Base-by-base conservation (phyloP, 441 rosid species). In the Mallotus repandus region DNA sequence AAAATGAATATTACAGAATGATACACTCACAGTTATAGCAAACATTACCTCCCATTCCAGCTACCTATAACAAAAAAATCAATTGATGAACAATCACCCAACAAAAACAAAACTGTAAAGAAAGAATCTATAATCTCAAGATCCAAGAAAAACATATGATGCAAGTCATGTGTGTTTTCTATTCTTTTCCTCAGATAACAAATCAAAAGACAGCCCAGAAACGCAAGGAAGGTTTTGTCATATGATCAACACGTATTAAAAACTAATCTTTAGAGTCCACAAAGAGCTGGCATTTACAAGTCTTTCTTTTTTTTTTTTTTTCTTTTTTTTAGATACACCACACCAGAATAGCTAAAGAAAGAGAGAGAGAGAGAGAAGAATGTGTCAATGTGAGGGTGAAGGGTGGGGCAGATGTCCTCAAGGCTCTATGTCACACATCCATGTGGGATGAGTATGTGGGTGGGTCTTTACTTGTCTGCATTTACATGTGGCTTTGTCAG, bases 401-500 rank as follows among this genome's bases (percentile, higher is more conserved):
- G 70, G 79, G 79, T 76, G 85, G 82, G 84, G 79, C 81, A 73
- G 77, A 80, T 71, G 81, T 68, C 74, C 57, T 76, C 69, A 16
- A 45, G 76, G 80, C 81, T 77, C 79, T 76, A 59, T 76, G 76
- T 83, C 77, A 79, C 74, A 69, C 70, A 80, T 68, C 86, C 97
- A 91, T 88, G 93, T 88, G 97, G 74, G 80, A 76, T 71, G 88
- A 72, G 80, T 77, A 77, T 76, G 88, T 81, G 80, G 63, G 88
- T 84, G 87, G 87, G 92, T 85, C 89, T 74, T 48, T n/a, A 72
- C 77, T 63, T 87, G 89, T 83, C 88, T 79, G 76, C 84, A 65
- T 78, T 71, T 43, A 52, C 93, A 91, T 89, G 95, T 93, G 93
- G 76, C 84, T 61, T 74, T 83, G 94, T 80, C 93, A 86, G 80